A percentile compares a stretch with the other conserved stretches of the same genome.
phyloP scores from a whole-genome alignment of 2,329 filamentous ascomycete genomes.

The Aspergillus tamarii region DNA sequence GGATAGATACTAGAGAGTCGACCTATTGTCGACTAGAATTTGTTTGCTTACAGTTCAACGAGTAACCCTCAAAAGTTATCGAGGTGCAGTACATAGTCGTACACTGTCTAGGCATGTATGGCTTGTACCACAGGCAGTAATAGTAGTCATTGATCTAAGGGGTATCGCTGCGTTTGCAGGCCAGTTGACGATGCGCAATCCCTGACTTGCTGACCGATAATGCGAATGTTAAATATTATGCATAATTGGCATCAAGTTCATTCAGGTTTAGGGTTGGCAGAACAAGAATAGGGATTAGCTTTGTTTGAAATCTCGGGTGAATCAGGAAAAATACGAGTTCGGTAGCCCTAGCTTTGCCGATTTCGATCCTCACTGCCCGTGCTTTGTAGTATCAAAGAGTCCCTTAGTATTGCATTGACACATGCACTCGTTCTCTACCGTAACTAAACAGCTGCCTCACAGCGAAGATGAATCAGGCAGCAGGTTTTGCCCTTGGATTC shows the following conservation, averaged over 20 bases:
- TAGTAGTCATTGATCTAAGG: neutral
- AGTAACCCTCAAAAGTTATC: neutral
- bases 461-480: neutral
- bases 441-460: neutral
- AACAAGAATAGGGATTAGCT: neutral
- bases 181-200: neutral
- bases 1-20: neutral
- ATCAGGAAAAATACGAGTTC: neutral
- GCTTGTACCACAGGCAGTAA: neutral
- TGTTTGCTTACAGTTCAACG: neutral
- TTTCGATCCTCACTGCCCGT: neutral
- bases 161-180: slow-evolving; percentile 2
- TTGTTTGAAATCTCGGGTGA: neutral
- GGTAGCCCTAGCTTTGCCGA: neutral
- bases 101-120: neutral
- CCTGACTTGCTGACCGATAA: slow-evolving; percentile 1
- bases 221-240: neutral
- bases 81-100: neutral
- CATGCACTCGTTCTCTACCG: neutral
- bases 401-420: neutral
- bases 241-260: neutral
- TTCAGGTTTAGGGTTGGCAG: neutral
- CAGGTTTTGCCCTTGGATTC: neutral
- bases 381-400: neutral
- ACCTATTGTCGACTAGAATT: neutral